phyloP scores from a whole-genome alignment of 1,284 basidiomycete genomes.

The Gymnopus androsaceus region DNA sequence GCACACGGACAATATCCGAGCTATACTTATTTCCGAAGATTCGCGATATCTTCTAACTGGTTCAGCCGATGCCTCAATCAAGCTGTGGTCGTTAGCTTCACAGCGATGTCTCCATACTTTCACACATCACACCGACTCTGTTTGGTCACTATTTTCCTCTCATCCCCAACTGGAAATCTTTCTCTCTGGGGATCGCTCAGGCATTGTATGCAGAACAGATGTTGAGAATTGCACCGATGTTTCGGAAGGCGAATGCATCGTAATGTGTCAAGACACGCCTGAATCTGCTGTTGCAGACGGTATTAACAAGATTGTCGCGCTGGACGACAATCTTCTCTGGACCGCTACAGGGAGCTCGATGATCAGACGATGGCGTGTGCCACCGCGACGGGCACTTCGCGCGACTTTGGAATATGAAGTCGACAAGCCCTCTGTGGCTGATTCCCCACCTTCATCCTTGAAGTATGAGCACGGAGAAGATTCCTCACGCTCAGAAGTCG shows the following conservation, averaged over 20 bases:
- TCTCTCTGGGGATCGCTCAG: constrained; percentile 94
- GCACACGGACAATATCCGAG: constrained; percentile 95
- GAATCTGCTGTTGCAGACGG: constrained; percentile 55
- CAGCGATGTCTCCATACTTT: constrained; percentile 96
- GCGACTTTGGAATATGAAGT: not conserved
- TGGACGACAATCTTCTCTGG: constrained; percentile 90
- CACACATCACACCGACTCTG: constrained; percentile 91
- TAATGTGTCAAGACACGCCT: constrained; percentile 75
- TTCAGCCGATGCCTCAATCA: constrained; percentile 86
- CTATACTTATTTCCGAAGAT: constrained; percentile 87
- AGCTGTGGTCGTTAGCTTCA: constrained; percentile 89
- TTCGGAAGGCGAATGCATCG: constrained; percentile 86
- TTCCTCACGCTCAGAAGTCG: constrained; percentile 33
- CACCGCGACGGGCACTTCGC: constrained; percentile 44
- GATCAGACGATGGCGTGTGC: constrained; percentile 80
- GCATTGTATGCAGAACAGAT: constrained; percentile 88
- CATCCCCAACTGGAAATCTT: constrained; percentile 91
- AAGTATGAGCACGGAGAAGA: not conserved
- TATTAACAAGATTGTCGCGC: constrained; percentile 81
- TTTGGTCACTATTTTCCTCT: constrained; percentile 90
- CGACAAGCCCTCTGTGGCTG: not conserved
- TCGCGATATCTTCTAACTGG: constrained; percentile 87
- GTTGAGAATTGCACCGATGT: constrained; percentile 81
- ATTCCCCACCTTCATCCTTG: constrained; percentile 4
- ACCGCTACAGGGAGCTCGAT: constrained; percentile 84